Evolutionary conservation across 352 stramenopile species (phyloP), one percentile per base, ranked within the genome.

Genomic region (Globisporangium apiculatum): DNA sequence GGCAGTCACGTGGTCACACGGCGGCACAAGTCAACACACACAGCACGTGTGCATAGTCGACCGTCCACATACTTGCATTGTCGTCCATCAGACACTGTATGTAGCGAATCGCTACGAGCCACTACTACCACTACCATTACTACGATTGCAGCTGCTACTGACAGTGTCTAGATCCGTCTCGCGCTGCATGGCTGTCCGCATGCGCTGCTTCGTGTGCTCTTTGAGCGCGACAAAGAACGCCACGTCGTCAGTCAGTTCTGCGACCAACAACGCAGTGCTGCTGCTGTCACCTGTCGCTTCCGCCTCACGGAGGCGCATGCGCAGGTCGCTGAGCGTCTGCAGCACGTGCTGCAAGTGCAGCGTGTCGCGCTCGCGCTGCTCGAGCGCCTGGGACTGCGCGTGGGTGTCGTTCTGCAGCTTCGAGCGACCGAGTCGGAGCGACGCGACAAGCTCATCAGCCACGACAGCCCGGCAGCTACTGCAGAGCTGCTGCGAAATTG

Each of bases 381-480:
- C 79, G n/a, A 8, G 15, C 47, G 63, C 70, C 49, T 76, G 48
- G 12, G 68, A 65, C 56, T 84, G 65, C 59, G 63, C 73, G 55
- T 91, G 75, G 11, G 82, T 66, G 53, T 83, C 81, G 67, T 61
- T 85, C 41, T 83, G 24, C 24, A 31, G 24, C 24, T 31, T 31
- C 24, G 24, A 31, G 24, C 24, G 75, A 0, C 79, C 78, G 36
- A 91, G 60, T 8, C 81, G 76, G 60, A 89, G 87, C 15, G 79
- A 91, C 62, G 87, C 75, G 72, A 89, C 85, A 53, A 91, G 71
- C 64, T 89, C 75, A 65, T 89, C 77, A 17, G 71, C 77, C 38
- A 89, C 79, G 5, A 88, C 75, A 31, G 73, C 80, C 18, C 77
- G 68, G 53, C 79, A 91, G 54, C 67, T 82, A 40, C 65, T 66